Percentiles rank a stretch among this genome's conserved stretches.
These are phyloP conservation scores for Solidago caesia DNA, from an alignment of 129 eudicot genomes.

Conservation along the genomic window DNA sequence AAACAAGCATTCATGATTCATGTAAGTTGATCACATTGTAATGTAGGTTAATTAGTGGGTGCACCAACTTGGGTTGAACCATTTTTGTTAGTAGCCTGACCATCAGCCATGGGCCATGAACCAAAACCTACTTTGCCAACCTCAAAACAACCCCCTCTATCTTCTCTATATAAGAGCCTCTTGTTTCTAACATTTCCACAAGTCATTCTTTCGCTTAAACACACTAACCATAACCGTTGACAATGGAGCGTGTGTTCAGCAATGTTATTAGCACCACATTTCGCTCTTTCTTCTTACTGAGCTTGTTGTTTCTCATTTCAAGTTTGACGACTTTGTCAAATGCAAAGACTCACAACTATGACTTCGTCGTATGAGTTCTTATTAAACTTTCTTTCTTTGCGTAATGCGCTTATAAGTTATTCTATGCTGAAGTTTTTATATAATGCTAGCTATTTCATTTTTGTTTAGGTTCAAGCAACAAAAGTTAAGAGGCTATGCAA, in stretches of 20 bases:
- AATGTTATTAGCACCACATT: constrained; percentile 17
- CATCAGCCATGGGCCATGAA: constrained; percentile 34
- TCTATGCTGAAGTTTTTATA: not conserved
- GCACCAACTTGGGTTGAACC: constrained; percentile 80
- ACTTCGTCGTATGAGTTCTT: constrained; percentile 57
- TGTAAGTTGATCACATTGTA: constrained; percentile 37
- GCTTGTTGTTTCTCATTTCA: constrained; percentile 44
- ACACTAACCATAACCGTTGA: constrained; percentile 3
- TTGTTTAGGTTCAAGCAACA: constrained; percentile 70
- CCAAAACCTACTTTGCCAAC: constrained; percentile 72
- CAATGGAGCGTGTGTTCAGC: constrained; percentile 36
- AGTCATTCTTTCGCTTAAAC: constrained; percentile 16
- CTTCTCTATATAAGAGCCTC: constrained; percentile 44
- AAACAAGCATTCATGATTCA: constrained; percentile 43
- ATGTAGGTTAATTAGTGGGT: constrained; percentile 59
- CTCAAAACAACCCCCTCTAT: constrained; percentile 43
- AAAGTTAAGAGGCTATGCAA: constrained; percentile 92
- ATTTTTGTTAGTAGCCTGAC: constrained; percentile 35
- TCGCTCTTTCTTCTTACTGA: constrained; percentile 28
- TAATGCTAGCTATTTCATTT: constrained; percentile 25
- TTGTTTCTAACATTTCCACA: constrained; percentile 31
- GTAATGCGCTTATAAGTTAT: not conserved
- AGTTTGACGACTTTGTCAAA: constrained; percentile 37
- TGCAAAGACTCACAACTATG: constrained; percentile 72
- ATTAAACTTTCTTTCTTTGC: not conserved